Evolutionary conservation across 371 early-diverging fungal genomes (phyloP).

Genomic region (Mucor racemosus): DNA sequence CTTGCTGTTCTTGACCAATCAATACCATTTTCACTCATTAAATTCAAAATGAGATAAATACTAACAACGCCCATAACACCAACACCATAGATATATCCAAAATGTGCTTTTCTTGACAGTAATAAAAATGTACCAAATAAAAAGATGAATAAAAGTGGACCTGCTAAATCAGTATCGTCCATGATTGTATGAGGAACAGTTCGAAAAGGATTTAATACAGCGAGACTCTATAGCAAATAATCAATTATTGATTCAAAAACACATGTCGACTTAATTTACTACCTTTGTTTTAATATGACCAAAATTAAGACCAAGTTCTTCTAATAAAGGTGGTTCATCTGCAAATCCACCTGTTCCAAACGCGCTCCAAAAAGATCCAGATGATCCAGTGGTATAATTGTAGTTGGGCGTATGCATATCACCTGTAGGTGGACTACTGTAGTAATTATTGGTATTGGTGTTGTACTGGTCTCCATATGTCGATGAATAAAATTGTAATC

Average conservation of each 20-base stretch:
- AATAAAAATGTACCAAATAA: conserved; percentile 87
- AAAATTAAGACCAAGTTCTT: conserved; percentile 95
- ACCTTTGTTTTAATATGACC: conserved; percentile 83
- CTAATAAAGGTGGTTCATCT: conserved; percentile 87
- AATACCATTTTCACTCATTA: conserved; percentile 92
- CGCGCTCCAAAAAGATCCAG: conserved; percentile 60
- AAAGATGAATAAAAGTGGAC: conserved; percentile 90
- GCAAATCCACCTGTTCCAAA: conserved; percentile 88
- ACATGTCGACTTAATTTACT: neutral
- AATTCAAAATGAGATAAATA: conserved; percentile 87
- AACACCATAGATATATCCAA: conserved; percentile 97
- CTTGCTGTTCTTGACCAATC: conserved; percentile 89
- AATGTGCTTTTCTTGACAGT: conserved; percentile 91
- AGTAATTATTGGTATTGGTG: conserved; percentile 39
- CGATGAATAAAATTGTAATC: conserved; percentile 72
- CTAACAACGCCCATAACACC: conserved; percentile 89
- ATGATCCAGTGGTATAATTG: conserved; percentile 45
- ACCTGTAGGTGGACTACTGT: conserved; percentile 49
- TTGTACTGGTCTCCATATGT: conserved; percentile 58
- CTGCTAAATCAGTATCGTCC: conserved; percentile 95
- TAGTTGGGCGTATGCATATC: conserved; percentile 58
- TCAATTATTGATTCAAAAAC: neutral
- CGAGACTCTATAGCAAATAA: conserved; percentile 59
- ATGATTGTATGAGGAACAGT: conserved; percentile 90
- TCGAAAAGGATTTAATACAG: conserved; percentile 90